Evolutionary conservation across 75 land plant genomes (phyloP).

Genomic region (Sequoia sempervirens): DNA sequence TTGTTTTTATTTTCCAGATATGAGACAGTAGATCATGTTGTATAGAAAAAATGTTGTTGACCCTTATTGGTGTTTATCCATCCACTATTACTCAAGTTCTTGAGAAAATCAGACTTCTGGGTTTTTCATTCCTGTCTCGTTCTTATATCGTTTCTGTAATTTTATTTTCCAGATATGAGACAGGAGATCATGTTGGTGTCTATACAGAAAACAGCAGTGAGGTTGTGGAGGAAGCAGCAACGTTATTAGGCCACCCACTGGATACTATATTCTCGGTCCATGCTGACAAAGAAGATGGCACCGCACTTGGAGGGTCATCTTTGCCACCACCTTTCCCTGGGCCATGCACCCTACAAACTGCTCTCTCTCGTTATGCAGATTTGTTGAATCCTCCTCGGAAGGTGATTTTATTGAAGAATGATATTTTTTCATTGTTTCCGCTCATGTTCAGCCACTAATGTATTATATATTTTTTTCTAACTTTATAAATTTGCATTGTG

Average conservation of each 20-base stretch:
- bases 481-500: slow-evolving; percentile 6
- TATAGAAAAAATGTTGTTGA: background rate
- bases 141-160: background rate
- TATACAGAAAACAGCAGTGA: slow-evolving; percentile 72
- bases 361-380: slow-evolving; percentile 83
- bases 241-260: slow-evolving; percentile 47
- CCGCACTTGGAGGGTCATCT: slow-evolving; percentile 61
- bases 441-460: background rate
- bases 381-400: slow-evolving; percentile 72
- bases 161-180: slow-evolving; percentile 61
- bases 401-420: slow-evolving; percentile 25
- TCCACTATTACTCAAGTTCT: background rate
- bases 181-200: slow-evolving; percentile 96
- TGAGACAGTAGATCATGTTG: too few species aligned
- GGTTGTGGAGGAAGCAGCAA: slow-evolving; percentile 69
- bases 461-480: background rate
- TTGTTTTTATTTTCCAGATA: background rate
- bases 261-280: slow-evolving; percentile 80
- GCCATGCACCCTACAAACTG: slow-evolving; percentile 69
- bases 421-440: background rate
- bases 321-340: slow-evolving; percentile 79
- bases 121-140: background rate
- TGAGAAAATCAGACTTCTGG: background rate
- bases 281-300: slow-evolving; percentile 78
- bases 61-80: background rate